Conservation (phyloP, 139 green algal genomes). For the Chlorella sp. region DNA sequence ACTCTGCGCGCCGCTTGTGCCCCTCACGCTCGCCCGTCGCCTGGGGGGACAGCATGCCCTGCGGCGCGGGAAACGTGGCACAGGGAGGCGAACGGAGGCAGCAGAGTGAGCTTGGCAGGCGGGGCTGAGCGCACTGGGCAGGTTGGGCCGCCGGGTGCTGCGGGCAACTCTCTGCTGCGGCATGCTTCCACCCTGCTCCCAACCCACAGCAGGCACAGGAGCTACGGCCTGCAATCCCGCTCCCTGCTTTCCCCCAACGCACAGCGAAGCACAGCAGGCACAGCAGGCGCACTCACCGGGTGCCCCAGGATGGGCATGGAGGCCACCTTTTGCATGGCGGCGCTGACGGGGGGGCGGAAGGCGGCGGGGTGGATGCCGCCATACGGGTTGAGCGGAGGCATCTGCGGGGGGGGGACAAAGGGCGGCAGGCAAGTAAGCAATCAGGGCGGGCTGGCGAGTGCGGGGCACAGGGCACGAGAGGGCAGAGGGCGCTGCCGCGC, state of each 20-base stretch:
- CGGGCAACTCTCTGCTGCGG: too few species aligned
- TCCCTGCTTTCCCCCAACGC: too few species aligned
- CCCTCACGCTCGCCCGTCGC: slow-evolving; percentile 9
- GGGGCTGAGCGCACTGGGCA: background rate
- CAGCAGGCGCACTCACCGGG: background rate
- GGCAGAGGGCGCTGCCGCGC: too few species aligned
- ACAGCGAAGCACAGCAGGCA: background rate
- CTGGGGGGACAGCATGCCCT: slow-evolving; percentile 38
- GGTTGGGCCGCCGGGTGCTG: background rate
- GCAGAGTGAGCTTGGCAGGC: background rate
- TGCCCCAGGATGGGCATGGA: slow-evolving; percentile 55
- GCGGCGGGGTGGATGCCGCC: slow-evolving; percentile 34
- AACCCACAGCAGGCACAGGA: too few species aligned
- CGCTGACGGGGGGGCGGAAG: slow-evolving; percentile 17
- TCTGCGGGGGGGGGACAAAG: slow-evolving; percentile 17
- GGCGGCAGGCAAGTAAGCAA: background rate
- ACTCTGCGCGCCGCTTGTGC: slow-evolving; percentile 37
- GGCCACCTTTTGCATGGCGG: slow-evolving; percentile 55
- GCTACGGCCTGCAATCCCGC: too few species aligned
- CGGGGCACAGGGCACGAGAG: background rate
- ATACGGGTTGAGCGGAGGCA: slow-evolving; percentile 45
- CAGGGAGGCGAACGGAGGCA: too few species aligned
- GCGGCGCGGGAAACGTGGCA: background rate
- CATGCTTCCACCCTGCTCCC: background rate
- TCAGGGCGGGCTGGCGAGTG: background rate